phyloP scores from a whole-genome alignment of 106 monocot genomes.

The Amphibolis antarctica region DNA sequence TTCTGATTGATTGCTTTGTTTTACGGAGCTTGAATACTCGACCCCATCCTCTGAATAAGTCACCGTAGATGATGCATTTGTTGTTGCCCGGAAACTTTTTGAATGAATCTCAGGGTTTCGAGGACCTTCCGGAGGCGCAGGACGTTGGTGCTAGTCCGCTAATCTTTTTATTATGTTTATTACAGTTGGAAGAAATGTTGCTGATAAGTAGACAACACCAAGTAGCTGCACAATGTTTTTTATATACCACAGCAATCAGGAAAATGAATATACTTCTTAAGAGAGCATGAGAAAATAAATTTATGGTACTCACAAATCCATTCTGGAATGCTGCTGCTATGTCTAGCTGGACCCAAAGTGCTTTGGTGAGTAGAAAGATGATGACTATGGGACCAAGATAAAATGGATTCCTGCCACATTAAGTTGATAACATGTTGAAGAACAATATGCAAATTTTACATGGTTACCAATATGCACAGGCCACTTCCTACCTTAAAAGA shows the following conservation, averaged over 20 bases:
- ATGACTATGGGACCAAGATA: constrained; percentile 45
- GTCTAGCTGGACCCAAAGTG: constrained; percentile 45
- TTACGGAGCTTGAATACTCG: not conserved
- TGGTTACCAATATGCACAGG: not conserved
- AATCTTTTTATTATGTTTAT: constrained; percentile 40
- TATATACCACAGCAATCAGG: not conserved
- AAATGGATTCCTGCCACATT: constrained; percentile 47
- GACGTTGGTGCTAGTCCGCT: constrained; percentile 21
- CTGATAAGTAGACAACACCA: constrained; percentile 36
- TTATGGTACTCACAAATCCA: constrained; percentile 39
- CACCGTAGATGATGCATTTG: not conserved
- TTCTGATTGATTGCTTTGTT: no score
- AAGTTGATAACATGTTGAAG: not conserved
- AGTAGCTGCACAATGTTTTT: constrained; percentile 35
- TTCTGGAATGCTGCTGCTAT: constrained; percentile 41
- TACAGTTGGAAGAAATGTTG: constrained; percentile 37
- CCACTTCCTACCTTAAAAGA: constrained; percentile 33
- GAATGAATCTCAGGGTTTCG: constrained; percentile 5
- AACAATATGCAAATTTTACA: not conserved
- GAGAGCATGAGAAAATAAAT: not conserved
- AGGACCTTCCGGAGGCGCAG: constrained; percentile 2
- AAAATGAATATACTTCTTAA: not conserved
- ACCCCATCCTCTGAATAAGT: not conserved
- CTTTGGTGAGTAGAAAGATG: constrained; percentile 34
- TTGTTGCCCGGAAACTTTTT: constrained; percentile 4